Evolutionary conservation across 768 basidiomycete species (phyloP), one percentile per base, ranked within the genome.

Genomic region (Leccinum uliginosum): DNA sequence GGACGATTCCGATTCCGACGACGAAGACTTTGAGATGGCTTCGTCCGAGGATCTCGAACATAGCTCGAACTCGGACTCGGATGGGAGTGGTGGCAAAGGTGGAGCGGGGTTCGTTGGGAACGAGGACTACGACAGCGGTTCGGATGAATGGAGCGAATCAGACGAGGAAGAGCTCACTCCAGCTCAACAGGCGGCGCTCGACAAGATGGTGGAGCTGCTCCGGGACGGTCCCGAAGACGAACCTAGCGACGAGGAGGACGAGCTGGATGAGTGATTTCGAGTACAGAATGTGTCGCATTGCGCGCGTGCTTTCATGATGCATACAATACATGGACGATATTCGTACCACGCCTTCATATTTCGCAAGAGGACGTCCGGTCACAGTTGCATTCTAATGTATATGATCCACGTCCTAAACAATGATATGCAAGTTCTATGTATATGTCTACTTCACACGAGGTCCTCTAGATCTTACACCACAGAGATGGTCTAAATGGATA

Each of bases 161-260:
- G 78, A 76, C 14, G 77, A 74, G 4, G 76, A 74, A 26, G 79
- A 79, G 47, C 72, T 89, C 19, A 76, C 81, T 44, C 79, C 78
- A 4, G 75, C 75, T 21, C 75, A 76, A 45, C 88, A 78, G 51
- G 82, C 83, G 3, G 82, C 82, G 2, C 74, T 89, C 46, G 77
- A 87, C n/a, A 79, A 82, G 74, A 85, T 80, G 4, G 81, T 84
- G 11, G 82, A 79, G 10, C 83, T 88, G 74, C 76, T 88, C 6
- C 77, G 80, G 61, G 76, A 74, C 1, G 84, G 84, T 54, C 61
- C 86, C 54, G 61, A 77, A 21, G 78, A 75, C 6, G 68, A 67
- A 3, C 63, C 55, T 9, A 65, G 67, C 48, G 67, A 67, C 29
- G 70, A 69, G 49, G 79, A 80, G 45, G 82, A 86, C 47, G 79